Evolutionary conservation across 208 protist species (phyloP), one percentile per base, ranked within the genome.

Genomic region (Trypanosoma theileri): DNA sequence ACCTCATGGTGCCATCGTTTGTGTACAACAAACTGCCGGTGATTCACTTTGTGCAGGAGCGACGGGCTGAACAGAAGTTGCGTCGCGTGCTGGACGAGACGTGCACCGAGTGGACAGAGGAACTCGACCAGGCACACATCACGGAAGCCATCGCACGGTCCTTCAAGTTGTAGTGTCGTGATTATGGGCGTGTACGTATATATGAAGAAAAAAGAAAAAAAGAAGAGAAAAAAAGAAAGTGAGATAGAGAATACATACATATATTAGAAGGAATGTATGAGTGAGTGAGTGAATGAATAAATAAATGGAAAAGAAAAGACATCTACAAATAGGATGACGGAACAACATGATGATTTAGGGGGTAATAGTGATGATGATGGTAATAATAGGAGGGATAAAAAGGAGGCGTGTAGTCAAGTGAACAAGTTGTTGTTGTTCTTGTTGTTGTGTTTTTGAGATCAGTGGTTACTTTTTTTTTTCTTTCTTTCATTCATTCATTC

Each of bases 41-140:
- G 22, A 91, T 95, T 55, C 89, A 95, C 80, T 93, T 93, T 59
- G 66, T 95, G 12, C 82, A 95, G 79, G 89, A 95, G 80, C 93
- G 93, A 80, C 75, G 82, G 28, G 75, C 85, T 10, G 86, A 95
- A 75, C 83, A 90, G 76, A 91, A 92, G 78, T 77, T 95, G 44
- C 89, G 85, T 53, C 86, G 87, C 66, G 87, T 86, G 50, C 79
- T 93, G 14, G 87, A 95, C 73, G 85, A 91, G 76, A 95, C 85
- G 14, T 91, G 77, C 81, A 95, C 90, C 3, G 62, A 91, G 63
- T 95, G 90, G 90, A 86, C 66, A 40, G 78, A 79, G 40, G 90
- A 95, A 69, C 75, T 95, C 45, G 87, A 93, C 45, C 60, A 76
- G 46, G 74, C 84, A 45, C 74, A 82, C 77, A 86, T 95, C 58